Evolutionary conservation across 2,329 filamentous ascomycete genomes (phyloP), one percentile per base, ranked within the genome.

Genomic region (Microcera coccophila): DNA sequence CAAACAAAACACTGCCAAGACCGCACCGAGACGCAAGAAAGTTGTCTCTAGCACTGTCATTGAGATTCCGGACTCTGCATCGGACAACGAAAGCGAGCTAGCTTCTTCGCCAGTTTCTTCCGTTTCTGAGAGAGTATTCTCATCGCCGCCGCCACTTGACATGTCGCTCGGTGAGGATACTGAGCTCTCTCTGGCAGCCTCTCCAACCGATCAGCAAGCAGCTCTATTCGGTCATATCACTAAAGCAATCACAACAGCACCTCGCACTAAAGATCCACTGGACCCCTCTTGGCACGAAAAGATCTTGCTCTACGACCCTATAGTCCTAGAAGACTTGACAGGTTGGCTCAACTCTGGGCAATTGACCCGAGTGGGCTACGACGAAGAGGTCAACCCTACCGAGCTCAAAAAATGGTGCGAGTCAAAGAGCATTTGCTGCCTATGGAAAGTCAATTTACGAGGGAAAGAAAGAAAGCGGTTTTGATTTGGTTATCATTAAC

Each of bases 331-430:
- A 65, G 90, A 96, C 52, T 70, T 98, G 12, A 78, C 90, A 0
- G 67, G 71, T 0, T 97, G 90, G 86, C 67, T 97, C 14, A 96
- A 95, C 54, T 75, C 75, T 3, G 84, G 84, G 11, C 79, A 81
- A 18, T 66, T 90, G 34, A 74, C 73, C 11, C 70, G 72, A 3
- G 75, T 81, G 1, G 81, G 81, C 0, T 85, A 79, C 54, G 83
- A 87, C 51, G 75, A 74, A 8, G 81, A 87, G 60, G 77, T 86
- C 9, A 72, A 71, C 5, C 69, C 78, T 0, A 70, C 63, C 21
- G 81, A 87, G 60, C 85, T 94, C 15, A 90, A 93, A 72, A 80
- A 77, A 56, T 97, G 91, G 91, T 96, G 91, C 60, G 87, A 95
- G 66, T 81, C 80, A 31, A 85, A 85, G 63, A 90, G 90, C 35